A percentile compares a stretch with the other conserved stretches of the same genome.
Conservation (phyloP, 345 rosid genomes). For the Sisymbrium altissimum region DNA sequence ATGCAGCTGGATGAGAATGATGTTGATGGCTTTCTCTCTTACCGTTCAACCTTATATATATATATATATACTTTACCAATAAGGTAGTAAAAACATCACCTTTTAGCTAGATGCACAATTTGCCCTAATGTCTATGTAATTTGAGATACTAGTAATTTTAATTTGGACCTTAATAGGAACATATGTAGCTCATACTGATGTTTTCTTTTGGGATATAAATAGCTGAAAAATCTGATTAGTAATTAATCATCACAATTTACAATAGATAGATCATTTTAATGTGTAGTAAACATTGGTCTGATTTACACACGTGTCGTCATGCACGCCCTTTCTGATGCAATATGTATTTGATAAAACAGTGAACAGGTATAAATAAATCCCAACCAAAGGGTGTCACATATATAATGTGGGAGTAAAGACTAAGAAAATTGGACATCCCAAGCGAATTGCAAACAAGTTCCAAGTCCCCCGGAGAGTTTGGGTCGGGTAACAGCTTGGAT, state of each 20-base stretch:
- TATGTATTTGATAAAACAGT: not conserved
- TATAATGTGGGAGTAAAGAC: not conserved
- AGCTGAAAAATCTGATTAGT: no score
- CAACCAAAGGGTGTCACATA: not conserved
- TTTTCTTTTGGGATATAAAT: no score
- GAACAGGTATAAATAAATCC: not conserved
- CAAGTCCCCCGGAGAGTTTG: not conserved
- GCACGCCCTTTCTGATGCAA: not conserved
- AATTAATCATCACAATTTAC: not conserved
- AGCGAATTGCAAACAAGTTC: not conserved
- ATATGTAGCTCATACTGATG: no score
- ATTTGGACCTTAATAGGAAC: no score
- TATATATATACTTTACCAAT: not conserved
- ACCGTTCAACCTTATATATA: not conserved
- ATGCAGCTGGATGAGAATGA: not conserved
- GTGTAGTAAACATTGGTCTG: not conserved
- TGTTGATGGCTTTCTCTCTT: not conserved
- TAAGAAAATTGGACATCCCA: not conserved
- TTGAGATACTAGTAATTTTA: no score
- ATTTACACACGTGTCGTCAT: not conserved
- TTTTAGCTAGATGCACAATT: no score
- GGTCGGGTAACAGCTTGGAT: not conserved
- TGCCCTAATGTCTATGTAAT: no score
- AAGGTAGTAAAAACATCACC: no score
- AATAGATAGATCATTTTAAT: not conserved